Conservation (phyloP, 2,329 filamentous ascomycete species). For the Colletotrichum incanum region DNA sequence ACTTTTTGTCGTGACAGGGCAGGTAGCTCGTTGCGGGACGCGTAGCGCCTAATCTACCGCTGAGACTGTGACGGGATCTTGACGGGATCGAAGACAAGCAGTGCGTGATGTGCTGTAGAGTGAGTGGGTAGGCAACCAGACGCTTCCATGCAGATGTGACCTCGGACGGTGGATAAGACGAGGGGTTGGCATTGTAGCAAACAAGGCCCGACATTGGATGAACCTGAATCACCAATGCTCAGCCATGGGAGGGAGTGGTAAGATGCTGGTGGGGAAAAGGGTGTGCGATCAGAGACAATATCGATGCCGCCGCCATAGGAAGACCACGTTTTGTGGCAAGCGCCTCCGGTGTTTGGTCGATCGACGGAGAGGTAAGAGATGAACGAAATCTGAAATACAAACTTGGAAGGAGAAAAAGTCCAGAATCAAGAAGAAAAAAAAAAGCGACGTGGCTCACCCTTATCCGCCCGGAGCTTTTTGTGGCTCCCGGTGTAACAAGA, state of each 20-base stretch:
- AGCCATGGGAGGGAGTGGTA: constrained; percentile 12
- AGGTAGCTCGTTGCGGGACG: constrained; percentile 18
- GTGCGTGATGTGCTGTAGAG: constrained; percentile 14
- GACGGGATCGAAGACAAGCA: constrained; percentile 28
- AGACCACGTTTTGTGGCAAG: constrained; percentile 40
- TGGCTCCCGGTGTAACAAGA: constrained; percentile 22
- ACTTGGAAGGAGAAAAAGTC: neutral
- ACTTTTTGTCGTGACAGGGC: neutral
- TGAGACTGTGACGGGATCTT: constrained; percentile 4
- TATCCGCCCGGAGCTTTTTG: constrained; percentile 8
- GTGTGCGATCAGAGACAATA: constrained; percentile 27
- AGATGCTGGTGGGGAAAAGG: constrained; percentile 21
- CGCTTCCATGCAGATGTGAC: constrained; percentile 33
- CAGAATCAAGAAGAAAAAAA: neutral
- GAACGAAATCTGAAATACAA: neutral
- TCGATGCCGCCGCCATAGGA: constrained; percentile 14
- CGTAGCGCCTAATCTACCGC: constrained; percentile 11
- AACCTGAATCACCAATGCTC: constrained; percentile 33
- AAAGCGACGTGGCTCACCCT: constrained; percentile 14
- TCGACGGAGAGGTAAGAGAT: constrained; percentile 7
- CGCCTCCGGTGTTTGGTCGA: constrained; percentile 13
- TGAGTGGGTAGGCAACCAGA: constrained; percentile 1
- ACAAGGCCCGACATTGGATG: constrained; percentile 28
- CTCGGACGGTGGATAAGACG: constrained; percentile 12
- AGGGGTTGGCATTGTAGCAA: constrained; percentile 20